Percentiles rank a stretch among this genome's conserved stretches.
Conservation (phyloP, 495 filamentous ascomycete genomes). For the Xylaria curta region DNA sequence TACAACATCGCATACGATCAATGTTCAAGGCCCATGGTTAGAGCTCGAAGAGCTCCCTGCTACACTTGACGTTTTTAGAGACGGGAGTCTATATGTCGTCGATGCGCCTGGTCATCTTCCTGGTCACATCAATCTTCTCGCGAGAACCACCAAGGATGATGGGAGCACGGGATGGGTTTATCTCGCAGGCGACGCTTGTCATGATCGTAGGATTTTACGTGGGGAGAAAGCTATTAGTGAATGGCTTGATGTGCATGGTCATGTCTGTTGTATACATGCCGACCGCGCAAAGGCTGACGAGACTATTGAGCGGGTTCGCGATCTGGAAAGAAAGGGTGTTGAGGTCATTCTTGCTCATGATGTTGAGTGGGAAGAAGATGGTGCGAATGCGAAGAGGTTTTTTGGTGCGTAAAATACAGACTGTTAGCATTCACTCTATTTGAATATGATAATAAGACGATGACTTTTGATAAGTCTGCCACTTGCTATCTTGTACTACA, state of each 20-base stretch:
- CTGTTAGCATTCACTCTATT: background rate
- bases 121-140: slow-evolving; percentile 54
- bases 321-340: slow-evolving; percentile 42
- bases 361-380: slow-evolving; percentile 45
- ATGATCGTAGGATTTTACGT: slow-evolving; percentile 49
- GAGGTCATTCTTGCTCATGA: slow-evolving; percentile 55
- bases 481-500: background rate
- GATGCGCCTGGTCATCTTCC: slow-evolving; percentile 53
- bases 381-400: slow-evolving; percentile 45
- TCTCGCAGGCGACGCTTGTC: slow-evolving; percentile 53
- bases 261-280: slow-evolving; percentile 48
- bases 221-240: slow-evolving; percentile 47
- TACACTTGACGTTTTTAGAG: slow-evolving; percentile 49
- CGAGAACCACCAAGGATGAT: slow-evolving; percentile 9
- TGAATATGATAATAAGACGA: too few species aligned
- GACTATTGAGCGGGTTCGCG: slow-evolving; percentile 41
- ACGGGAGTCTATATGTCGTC: slow-evolving; percentile 47
- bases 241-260: slow-evolving; percentile 45
- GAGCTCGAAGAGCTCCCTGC: slow-evolving; percentile 36
- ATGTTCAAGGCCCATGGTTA: slow-evolving; percentile 33
- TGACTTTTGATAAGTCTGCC: background rate
- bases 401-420: slow-evolving; percentile 19
- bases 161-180: slow-evolving; percentile 39
- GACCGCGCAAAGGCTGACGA: slow-evolving; percentile 42
- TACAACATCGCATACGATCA: background rate